Conservation (phyloP, 108 stramenopile species). For the Conticribra weissflogii region DNA sequence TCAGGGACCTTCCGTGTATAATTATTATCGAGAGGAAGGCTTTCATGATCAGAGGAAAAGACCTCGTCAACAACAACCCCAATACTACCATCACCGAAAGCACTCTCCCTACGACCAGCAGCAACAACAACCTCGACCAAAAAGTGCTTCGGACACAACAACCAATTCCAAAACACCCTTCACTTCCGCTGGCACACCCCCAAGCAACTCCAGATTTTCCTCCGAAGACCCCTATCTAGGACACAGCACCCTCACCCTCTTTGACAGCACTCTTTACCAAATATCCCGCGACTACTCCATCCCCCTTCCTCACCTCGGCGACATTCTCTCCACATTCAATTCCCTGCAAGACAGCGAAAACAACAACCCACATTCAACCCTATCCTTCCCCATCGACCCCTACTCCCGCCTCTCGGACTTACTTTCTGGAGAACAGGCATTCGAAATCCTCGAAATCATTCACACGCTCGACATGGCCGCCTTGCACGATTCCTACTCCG, state of each 20-base stretch:
- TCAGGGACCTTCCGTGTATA: too few relatives aligned
- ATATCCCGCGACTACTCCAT: slow-evolving; percentile 74
- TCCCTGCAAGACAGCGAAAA: too few relatives aligned
- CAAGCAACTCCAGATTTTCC: not conserved
- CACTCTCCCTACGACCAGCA: too few relatives aligned
- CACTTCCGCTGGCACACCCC: too few relatives aligned
- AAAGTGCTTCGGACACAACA: too few relatives aligned
- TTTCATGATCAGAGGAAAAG: too few relatives aligned
- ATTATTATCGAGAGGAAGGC: too few relatives aligned
- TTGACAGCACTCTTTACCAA: slow-evolving; percentile 38
- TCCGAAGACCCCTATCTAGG: slow-evolving; percentile 73
- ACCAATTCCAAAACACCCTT: too few relatives aligned
- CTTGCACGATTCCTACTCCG: slow-evolving; percentile 75
- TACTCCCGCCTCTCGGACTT: slow-evolving; percentile 69
- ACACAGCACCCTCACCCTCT: slow-evolving; percentile 52
- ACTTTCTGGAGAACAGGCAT: slow-evolving; percentile 84
- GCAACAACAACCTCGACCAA: too few relatives aligned
- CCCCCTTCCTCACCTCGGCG: slow-evolving; percentile 77
- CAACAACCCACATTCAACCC: too few relatives aligned
- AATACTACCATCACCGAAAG: too few relatives aligned
- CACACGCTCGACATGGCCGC: slow-evolving; percentile 70
- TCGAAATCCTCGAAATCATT: slow-evolving; percentile 80
- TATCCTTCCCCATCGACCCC: slow-evolving; percentile 72
- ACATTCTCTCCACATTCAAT: slow-evolving; percentile 78
- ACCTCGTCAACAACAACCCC: too few relatives aligned